Evolutionary conservation across 2,329 filamentous ascomycete species (phyloP), one percentile per base, ranked within the genome.

Genomic region (Cytospora leucostoma): DNA sequence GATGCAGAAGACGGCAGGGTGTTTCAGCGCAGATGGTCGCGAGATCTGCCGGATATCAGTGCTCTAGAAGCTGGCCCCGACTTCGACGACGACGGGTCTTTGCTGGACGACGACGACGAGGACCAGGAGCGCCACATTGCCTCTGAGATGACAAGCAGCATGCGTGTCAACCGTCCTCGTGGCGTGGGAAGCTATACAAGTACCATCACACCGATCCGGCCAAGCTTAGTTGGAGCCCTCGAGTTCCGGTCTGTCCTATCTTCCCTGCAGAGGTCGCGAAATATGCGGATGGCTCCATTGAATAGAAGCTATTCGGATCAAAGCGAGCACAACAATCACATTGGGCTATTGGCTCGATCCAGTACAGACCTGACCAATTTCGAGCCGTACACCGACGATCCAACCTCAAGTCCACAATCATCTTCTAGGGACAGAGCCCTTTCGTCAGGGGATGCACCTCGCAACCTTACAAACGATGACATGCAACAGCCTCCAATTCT

Each of bases 231-330:
- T 4, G 95, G 95, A 51, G 95, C 92, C 10, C 80, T 99, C 63
- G 95, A 99, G 76, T 99, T 99, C 70, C 86, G 93, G 69, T 94
- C 94, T 2, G 89, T 97, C 3, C 79, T 99, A 53, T 89, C 91
- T n/a, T 93, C 93, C 3, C 78, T 99, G 62, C 88, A 96, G 70
- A 90, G 88, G 67, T 91, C 92, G 62, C 86, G 91, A 71, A 95
- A 92, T 67, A 85, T 91, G 33, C 87, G 88, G 69, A 83, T 90
- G 19, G 84, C 87, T 51, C 84, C 88, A 2, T 87, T 96, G 67
- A 76, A 87, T 32, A 84, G 90, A 65, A 86, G 88, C 69, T 89
- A 89, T 71, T 91, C 89, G 0, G 88, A 91, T 66, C 85, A 88
- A 76, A 80, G 52, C 49, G 88, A 91, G 66, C 85, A 88, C 77